A percentile compares a stretch with the other conserved stretches of the same genome.
Evolutionary conservation across 2,329 filamentous ascomycete species (phyloP).

Genomic region (Colletotrichum liriopes): DNA sequence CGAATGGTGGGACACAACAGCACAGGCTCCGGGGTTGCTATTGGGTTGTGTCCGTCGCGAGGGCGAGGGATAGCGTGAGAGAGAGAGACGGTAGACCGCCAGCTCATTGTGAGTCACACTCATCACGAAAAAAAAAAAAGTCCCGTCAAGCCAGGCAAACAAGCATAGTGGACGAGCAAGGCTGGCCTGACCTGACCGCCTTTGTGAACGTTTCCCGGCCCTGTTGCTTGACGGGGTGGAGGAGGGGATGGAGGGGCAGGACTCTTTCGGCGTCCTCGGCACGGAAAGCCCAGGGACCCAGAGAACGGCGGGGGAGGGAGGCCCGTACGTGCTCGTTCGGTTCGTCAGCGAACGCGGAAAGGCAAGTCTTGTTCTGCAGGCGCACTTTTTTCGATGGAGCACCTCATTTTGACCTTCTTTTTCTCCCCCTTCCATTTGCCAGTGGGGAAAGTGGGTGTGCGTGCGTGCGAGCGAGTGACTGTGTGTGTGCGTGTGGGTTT

Average conservation of each 20-base stretch:
- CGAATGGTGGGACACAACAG: neutral
- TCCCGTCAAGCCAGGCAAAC: neutral
- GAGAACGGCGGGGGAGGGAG: neutral
- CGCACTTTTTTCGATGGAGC: slow-evolving; percentile 17
- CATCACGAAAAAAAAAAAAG: neutral
- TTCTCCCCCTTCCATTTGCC: neutral
- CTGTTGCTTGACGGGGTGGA: slow-evolving; percentile 20
- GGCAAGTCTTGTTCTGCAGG: slow-evolving; percentile 24
- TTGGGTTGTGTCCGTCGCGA: slow-evolving; percentile 8
- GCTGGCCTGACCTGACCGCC: slow-evolving; percentile 28
- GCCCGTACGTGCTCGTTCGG: neutral
- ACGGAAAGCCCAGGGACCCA: slow-evolving; percentile 1
- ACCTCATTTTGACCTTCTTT: neutral
- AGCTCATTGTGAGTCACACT: slow-evolving; percentile 38
- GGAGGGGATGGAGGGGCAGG: neutral
- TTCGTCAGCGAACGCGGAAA: slow-evolving; percentile 24
- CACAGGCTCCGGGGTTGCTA: neutral
- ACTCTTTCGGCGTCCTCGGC: slow-evolving; percentile 30
- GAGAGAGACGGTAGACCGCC: slow-evolving; percentile 6
- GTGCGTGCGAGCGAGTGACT: neutral
- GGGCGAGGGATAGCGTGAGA: neutral
- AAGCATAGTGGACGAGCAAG: neutral
- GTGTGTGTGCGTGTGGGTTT: too few relatives aligned
- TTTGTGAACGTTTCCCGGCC: slow-evolving; percentile 14
- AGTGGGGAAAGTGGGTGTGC: slow-evolving; percentile 7